Evolutionary conservation across 2,329 filamentous ascomycete genomes (phyloP), one percentile per base, ranked within the genome.

Genomic region (Teratosphaeria zuluensis): DNA sequence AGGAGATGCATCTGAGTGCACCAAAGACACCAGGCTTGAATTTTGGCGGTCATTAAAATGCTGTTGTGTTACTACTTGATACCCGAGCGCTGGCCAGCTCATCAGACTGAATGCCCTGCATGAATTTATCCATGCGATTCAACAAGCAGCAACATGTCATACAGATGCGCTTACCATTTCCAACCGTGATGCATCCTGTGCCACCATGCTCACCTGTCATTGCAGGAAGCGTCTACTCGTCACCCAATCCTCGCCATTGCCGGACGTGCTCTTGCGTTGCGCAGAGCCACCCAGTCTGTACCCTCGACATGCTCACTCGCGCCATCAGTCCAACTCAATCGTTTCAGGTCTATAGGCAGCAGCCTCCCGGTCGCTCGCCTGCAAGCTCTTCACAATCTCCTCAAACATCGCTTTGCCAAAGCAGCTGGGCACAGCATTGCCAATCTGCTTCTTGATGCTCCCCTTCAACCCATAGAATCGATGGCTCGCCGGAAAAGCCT

Each of bases 351-450:
- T 48, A n/a, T 48, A 48, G 3, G 6, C n/a, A 19, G 42, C 42
- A 48, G 16, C 19, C 16, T n/a, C 42, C 4, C 42, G 16, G 9
- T 48, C 42, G 1, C n/a, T 48, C 42, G 2, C 16, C n/a, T n/a
- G 42, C 4, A 48, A 5, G n/a, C n/a, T 19, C 42, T 24, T 6
- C n/a, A 21, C 19, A 2, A 48, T 48, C n/a, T 6, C 4, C 16
- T 48, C 16, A 11, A 48, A 48, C 16, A 48, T 5, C n/a, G 42
- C 42, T n/a, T 48, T 48, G 3, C n/a, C 42, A 21, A 48, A 48
- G 42, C 42, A 48, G n/a, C n/a, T 21, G 1, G 90, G 87, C 16
- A 92, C 90, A 0, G 89, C 89, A 66, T 94, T 92, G 0, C 89
- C 89, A 62, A 92, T 88, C 69, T 91, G 88, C 62, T 77, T 80